These are phyloP conservation scores for Saccharomyces hybrid DNA, from an alignment of 1,139 yeast genomes.

Conservation along the genomic window DNA sequence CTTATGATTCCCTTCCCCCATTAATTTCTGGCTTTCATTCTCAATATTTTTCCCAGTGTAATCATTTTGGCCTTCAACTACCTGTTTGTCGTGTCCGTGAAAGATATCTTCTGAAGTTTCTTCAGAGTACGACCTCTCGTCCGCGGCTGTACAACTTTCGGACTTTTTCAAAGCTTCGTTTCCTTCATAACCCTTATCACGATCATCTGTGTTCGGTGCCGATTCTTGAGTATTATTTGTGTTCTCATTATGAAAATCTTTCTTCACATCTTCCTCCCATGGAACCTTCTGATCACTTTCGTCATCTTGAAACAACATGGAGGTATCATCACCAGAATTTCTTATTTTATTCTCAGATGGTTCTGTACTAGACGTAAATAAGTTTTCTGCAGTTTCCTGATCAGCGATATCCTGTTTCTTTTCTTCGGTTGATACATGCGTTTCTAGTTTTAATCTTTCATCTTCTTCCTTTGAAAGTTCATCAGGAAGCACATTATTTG, in stretches of 20 bases:
- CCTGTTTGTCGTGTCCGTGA: not conserved
- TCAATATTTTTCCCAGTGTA: not conserved
- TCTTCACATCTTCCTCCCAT: conserved; percentile 5
- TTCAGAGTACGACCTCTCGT: not conserved
- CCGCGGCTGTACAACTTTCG: not conserved
- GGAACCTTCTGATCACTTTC: conserved; percentile 4
- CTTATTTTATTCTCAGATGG: not conserved
- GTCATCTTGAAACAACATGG: not conserved
- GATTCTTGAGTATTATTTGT: not conserved
- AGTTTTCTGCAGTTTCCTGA: conserved; percentile 7
- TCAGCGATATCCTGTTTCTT: not conserved
- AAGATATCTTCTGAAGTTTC: not conserved
- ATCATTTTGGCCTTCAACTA: not conserved
- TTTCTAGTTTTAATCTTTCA: conserved; percentile 1
- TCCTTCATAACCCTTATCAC: not conserved
- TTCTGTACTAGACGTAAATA: conserved; percentile 9
- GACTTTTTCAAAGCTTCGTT: not conserved
- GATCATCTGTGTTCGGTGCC: not conserved
- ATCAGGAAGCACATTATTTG: not conserved
- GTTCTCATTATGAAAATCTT: not conserved
- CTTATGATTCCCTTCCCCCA: not conserved
- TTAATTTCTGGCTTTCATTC: not conserved
- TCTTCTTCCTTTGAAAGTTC: not conserved
- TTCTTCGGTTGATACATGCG: not conserved
- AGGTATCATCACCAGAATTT: not conserved